These are phyloP conservation scores for Lentinula lateritia DNA, from an alignment of 768 basidiomycete genomes.

Conservation along the genomic window DNA sequence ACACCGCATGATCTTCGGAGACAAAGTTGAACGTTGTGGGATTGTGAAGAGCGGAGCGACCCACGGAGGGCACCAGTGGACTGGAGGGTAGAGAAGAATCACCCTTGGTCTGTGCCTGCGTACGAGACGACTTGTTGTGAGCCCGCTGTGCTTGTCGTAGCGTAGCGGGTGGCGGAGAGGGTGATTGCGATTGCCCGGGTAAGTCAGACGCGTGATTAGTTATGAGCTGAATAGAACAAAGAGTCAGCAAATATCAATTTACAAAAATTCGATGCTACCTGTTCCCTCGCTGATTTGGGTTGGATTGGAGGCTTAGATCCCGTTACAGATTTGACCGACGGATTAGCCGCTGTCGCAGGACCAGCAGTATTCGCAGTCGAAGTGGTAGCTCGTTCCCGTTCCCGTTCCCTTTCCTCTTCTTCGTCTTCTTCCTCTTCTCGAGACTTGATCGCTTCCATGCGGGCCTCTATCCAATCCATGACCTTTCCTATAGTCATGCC, in stretches of 20 bases:
- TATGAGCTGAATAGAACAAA: conserved; percentile 18
- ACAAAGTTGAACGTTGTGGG: conserved; percentile 11
- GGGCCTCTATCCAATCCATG: conserved; percentile 82
- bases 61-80: not conserved
- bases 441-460: conserved; percentile 68
- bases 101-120: conserved; percentile 14
- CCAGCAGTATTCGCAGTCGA: conserved; percentile 6
- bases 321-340: not conserved
- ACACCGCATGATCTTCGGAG: conserved; percentile 5
- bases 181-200: conserved; percentile 15
- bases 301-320: not conserved
- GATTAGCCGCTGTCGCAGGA: not conserved
- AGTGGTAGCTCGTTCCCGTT: conserved; percentile 31
- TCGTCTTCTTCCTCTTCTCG: conserved; percentile 81
- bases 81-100: conserved; percentile 3
- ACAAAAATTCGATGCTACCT: conserved; percentile 20
- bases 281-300: not conserved
- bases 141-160: conserved; percentile 19
- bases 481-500: conserved; percentile 75
- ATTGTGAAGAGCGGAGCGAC: conserved; percentile 10
- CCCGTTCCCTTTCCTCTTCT: conserved; percentile 66
- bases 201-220: conserved; percentile 8
- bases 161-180: conserved; percentile 27
- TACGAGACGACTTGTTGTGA: conserved; percentile 16
- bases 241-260: conserved; percentile 7